Conservation (phyloP, 1,284 basidiomycete genomes). For the Leccinum huronense region DNA sequence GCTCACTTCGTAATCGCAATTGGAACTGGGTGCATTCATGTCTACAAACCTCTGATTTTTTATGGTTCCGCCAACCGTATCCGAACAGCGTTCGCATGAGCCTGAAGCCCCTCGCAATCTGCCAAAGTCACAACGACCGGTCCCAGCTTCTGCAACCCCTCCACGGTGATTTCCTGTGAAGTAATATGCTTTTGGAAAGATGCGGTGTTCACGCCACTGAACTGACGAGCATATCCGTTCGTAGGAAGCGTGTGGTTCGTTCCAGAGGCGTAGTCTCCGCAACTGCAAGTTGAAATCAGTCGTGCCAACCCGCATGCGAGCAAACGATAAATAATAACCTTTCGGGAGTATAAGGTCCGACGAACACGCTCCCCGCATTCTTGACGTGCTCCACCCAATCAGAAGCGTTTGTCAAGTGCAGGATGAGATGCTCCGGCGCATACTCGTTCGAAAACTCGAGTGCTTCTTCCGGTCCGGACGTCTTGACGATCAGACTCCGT, state of each 20-base stretch:
- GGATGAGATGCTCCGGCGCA: constrained; percentile 94
- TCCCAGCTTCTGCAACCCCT: constrained; percentile 79
- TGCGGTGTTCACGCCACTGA: constrained; percentile 95
- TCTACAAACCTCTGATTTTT: constrained; percentile 1
- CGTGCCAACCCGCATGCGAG: background rate
- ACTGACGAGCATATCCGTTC: constrained; percentile 95
- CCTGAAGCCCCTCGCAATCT: constrained; percentile 92
- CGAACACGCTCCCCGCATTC: constrained; percentile 96
- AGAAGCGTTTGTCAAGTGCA: constrained; percentile 78
- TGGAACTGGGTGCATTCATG: constrained; percentile 1
- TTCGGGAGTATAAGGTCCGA: constrained; percentile 93
- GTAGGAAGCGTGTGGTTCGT: constrained; percentile 98
- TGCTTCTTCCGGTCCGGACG: constrained; percentile 69
- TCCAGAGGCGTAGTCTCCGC: constrained; percentile 97
- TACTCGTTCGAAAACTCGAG: constrained; percentile 94
- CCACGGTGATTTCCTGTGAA: constrained; percentile 84
- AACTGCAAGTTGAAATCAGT: constrained; percentile 48
- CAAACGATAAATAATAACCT: constrained; percentile 52
- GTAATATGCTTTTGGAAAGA: constrained; percentile 99
- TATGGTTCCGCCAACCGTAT: constrained; percentile 49
- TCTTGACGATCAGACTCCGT: constrained; percentile 89
- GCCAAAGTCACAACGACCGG: constrained; percentile 90
- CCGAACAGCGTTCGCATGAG: constrained; percentile 88
- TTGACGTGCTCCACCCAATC: constrained; percentile 67
- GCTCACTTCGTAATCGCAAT: constrained; percentile 4